A percentile compares a stretch with the other conserved stretches of the same genome.
These are phyloP conservation scores for Aspergillus terreus DNA, from an alignment of 2,329 filamentous ascomycete genomes.

Conservation along the genomic window DNA sequence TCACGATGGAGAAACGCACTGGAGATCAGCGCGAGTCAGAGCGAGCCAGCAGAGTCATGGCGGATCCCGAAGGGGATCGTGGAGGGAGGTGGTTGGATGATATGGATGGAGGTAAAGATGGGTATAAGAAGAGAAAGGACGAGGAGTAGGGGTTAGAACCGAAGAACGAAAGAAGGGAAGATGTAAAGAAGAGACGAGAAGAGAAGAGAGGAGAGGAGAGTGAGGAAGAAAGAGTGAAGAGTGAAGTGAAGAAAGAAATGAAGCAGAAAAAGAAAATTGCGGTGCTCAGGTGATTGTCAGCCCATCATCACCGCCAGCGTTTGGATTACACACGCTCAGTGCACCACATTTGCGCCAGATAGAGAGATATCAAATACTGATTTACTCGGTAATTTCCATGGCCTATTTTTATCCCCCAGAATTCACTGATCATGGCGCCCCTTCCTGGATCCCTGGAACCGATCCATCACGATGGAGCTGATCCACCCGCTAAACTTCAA, in stretches of 20 bases:
- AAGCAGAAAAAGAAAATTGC: neutral
- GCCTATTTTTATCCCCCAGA: no score
- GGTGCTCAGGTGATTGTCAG: neutral
- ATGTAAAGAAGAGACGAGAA: slow-evolving; percentile 8
- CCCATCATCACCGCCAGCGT: neutral
- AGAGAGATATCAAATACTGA: no score
- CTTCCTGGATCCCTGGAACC: no score
- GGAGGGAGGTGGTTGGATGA: neutral
- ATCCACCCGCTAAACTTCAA: neutral
- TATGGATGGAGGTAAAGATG: neutral
- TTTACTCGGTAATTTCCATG: no score
- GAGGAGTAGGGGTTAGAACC: slow-evolving; percentile 3
- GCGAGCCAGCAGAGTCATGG: no score
- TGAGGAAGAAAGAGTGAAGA: slow-evolving; percentile 1
- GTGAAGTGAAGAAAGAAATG: neutral
- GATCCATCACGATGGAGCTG: neutral
- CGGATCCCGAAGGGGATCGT: no score
- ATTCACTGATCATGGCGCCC: no score
- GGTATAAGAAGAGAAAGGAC: neutral
- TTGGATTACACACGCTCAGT: neutral
- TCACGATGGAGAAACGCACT: neutral
- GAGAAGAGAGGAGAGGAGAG: neutral
- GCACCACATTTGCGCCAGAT: no score
- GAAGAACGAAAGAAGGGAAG: neutral
- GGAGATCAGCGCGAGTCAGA: no score